phyloP scores from a whole-genome alignment of 768 basidiomycete genomes.

The Mycena indigotica region DNA sequence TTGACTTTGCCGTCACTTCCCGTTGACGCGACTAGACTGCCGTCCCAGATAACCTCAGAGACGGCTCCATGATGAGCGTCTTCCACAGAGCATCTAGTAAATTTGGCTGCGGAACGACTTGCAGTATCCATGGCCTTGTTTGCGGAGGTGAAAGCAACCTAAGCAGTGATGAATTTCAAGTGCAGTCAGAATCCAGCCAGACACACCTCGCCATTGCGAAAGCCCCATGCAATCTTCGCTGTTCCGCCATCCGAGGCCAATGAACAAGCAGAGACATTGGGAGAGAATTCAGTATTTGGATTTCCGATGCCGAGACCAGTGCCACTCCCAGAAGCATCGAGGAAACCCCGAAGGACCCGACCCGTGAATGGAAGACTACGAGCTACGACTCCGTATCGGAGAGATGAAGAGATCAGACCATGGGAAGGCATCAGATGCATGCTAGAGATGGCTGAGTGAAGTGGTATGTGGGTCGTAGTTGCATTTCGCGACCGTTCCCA shows the following conservation, averaged over 20 bases:
- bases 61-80: constrained; percentile 71
- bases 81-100: constrained; percentile 49
- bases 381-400: constrained; percentile 69
- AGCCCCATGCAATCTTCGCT: constrained; percentile 75
- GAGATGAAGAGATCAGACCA: constrained; percentile 62
- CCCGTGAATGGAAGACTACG: constrained; percentile 74
- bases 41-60: constrained; percentile 56
- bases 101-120: constrained; percentile 45
- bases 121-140: constrained; percentile 58
- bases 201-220: constrained; percentile 54
- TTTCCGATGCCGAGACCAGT: constrained; percentile 67
- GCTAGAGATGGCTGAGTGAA: constrained; percentile 54
- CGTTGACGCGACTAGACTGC: constrained; percentile 49
- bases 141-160: constrained; percentile 59
- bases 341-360: constrained; percentile 67
- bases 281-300: constrained; percentile 74
- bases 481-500: constrained; percentile 68
- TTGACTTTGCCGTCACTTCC: constrained; percentile 70
- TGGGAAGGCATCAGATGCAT: constrained; percentile 62
- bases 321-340: constrained; percentile 63
- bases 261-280: constrained; percentile 61
- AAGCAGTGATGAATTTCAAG: not conserved
- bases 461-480: constrained; percentile 64
- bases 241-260: constrained; percentile 65
- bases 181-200: not conserved